Evolutionary conservation across 768 basidiomycete genomes (phyloP), one percentile per base, ranked within the genome.

Genomic region (Psilocybe sp.): DNA sequence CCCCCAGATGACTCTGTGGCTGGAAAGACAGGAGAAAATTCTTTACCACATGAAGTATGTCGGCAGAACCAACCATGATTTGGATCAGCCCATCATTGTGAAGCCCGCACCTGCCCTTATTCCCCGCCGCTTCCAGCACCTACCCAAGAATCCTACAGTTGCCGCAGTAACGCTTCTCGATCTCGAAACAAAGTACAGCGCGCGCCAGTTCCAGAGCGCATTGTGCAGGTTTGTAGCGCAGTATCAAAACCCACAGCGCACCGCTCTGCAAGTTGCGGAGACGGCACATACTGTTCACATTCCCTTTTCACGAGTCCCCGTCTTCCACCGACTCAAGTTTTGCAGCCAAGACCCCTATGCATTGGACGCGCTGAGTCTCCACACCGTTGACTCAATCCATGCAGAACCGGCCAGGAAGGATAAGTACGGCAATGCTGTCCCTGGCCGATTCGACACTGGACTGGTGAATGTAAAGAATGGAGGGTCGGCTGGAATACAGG

Each of bases 1-100:
- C 49, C 54, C 56, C 6, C 73, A 74, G 47, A 76, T 76, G 75
- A 64, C 62, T 0, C 35, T 13, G 2, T 72, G 68, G 67, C 54
- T 76, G 0, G 52, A 58, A 2, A 56, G 64, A 5, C 64, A 67
- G 23, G 72, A 75, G 43, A 66, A 69, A 5, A 53, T 71, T 19
- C 12, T 19, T 4, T 16, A 18, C 5, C 45, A 46, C 31, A 12
- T 12, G 18, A 46, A 46, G 15, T 46, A 12, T 12, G 18, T 32
- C n/a, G 4, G 16, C 6, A 4, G 34, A 9, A 6, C 9, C 16
- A 20, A 28, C 4, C 28, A 20, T n/a, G 41, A n/a, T 2, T 7
- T 38, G 4, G 5, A 7, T 5, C 12, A 19, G 13, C 14, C 35
- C 12, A 19, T 18, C 20, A 23, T 20, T 36, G 15, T 10, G 15